Base-by-base conservation (phyloP, 2,329 filamentous ascomycete genomes). In the Sporothrix protearum region DNA sequence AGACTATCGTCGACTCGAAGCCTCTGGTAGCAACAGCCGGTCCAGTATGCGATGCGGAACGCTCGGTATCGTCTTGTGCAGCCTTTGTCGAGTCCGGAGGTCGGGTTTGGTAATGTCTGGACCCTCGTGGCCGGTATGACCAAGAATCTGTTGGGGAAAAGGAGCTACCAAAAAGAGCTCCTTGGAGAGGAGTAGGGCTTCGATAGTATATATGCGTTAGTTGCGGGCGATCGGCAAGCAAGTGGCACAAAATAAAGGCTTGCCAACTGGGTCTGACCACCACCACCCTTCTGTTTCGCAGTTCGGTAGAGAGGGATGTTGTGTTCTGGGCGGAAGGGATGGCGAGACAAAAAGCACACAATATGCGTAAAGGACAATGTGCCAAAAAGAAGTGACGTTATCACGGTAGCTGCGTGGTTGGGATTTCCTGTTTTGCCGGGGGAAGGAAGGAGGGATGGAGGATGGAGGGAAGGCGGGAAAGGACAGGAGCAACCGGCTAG, bases 331-430 rank as follows among this genome's bases (percentile, higher is more conserved):
- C n/a, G 39, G n/a, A 30, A 68, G 49, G 33, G 47, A 42, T 53
- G 30, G 45, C 30, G 19, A 55, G 49, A 55, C 49, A 28, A 28
- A 28, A 28, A 28, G 49, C 33, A 55, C 33, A 22, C 45, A 51
- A 53, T 39, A 55, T n/a, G n/a, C n/a, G n/a, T n/a, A 25, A 36
- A 28, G 66, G 22, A 55, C 19, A 57, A 45, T 22, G 66, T 25
- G 22, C 33, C 28, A 67, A 45, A 55, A 45, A 55, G 16, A 33
- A 68, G 70, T 71, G 70, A 71, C 63, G 70, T 68, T 68, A 68
- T 71, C 63, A 19, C 61, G 33, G 51, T 59, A 28, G 47, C 42
- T 64, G 49, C 10, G 45, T 49, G 45, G 57, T 30, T 64, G 45
- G 45, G 36, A 55, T 70, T 57, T 71, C 61, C 61, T 67, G 69